Base-by-base conservation (phyloP, 163 green algal genomes). In the Chloroidium sp. region DNA sequence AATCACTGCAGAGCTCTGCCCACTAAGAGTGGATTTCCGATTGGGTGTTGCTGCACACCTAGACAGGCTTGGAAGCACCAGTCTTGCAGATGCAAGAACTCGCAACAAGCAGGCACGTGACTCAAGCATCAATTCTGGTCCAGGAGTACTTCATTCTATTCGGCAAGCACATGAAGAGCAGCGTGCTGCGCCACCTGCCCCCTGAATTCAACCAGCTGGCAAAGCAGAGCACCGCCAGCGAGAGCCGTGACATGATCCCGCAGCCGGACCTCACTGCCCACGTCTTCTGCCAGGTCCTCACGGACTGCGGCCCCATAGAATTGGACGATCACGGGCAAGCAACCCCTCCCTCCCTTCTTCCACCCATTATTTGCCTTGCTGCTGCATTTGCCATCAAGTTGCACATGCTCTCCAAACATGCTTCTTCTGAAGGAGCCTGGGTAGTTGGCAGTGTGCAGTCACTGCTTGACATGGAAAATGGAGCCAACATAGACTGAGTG, bases 201-300 rank as follows among this genome's bases (percentile, higher is more conserved):
- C 75, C 77, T 0, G 81, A 6, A 0, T 92, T 91, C 78, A 76
- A 80, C 59, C 82, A 83, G 10, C 80, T 93, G n/a, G 77, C 87
- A 61, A 84, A 87, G 61, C 88, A 92, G 78, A 85, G 80, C 1
- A 75, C 69, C 61, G 84, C 82, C 13, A 85, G 85, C 79, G 14
- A 77, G 0, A 60, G 6, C 2, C 85, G 86, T 36, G 89, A 93
- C 80, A 92, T 90, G 82, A 83, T 93, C 60, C 85, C 88, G 1
- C 8, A 62, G 6, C 89, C 89, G 59, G 74, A 89, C 78, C 81
- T 91, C 69, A 82, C 86, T 82, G 80, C 62, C 6, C 88, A 92
- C 75, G 86, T 91, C 67, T 93, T 93, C 80, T 87, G 82, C 69
- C 77, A 76, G 2, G 88, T 92, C 72, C 79, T 87, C 69, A 81